phyloP scores from a whole-genome alignment of 208 protist species.

The Trichomonas tenax region DNA sequence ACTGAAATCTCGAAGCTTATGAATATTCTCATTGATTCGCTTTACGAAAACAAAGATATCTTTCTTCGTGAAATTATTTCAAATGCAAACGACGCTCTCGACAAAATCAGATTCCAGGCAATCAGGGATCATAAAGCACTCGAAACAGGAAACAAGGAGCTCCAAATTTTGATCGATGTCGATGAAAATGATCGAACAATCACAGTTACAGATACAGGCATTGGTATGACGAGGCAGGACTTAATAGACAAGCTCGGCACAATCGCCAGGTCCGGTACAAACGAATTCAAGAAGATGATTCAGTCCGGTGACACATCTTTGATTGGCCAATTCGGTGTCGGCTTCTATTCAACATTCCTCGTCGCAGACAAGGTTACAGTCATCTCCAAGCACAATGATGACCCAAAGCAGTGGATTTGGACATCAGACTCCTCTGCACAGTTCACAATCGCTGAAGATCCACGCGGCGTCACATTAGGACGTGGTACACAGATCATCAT shows the following conservation, averaged over 20 bases:
- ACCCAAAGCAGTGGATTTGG: constrained; percentile 71
- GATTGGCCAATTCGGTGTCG: constrained; percentile 99
- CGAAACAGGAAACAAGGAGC: background rate
- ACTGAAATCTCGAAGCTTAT: constrained; percentile 77
- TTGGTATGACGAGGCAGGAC: constrained; percentile 97
- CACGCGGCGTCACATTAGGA: constrained; percentile 69
- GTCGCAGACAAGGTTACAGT: constrained; percentile 92
- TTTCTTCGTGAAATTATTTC: constrained; percentile 98
- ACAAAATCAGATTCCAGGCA: constrained; percentile 91
- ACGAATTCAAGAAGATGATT: constrained; percentile 32
- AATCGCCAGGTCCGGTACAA: constrained; percentile 93
- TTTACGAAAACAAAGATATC: constrained; percentile 97
- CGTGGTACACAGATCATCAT: constrained; percentile 75
- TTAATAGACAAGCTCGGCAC: constrained; percentile 91
- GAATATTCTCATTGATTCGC: constrained; percentile 92
- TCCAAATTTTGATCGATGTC: constrained; percentile 38
- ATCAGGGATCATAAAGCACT: background rate
- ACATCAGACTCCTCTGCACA: constrained; percentile 71
- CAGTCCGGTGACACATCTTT: constrained; percentile 65
- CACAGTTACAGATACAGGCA: constrained; percentile 82
- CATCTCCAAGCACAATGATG: constrained; percentile 53
- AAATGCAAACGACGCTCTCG: constrained; percentile 94
- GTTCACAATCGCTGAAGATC: constrained; percentile 72
- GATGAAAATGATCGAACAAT: constrained; percentile 67
- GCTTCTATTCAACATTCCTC: constrained; percentile 99